A percentile compares a stretch with the other conserved stretches of the same genome.
phyloP scores from a whole-genome alignment of 352 stramenopile genomes.

The Phytophthora capsici region DNA sequence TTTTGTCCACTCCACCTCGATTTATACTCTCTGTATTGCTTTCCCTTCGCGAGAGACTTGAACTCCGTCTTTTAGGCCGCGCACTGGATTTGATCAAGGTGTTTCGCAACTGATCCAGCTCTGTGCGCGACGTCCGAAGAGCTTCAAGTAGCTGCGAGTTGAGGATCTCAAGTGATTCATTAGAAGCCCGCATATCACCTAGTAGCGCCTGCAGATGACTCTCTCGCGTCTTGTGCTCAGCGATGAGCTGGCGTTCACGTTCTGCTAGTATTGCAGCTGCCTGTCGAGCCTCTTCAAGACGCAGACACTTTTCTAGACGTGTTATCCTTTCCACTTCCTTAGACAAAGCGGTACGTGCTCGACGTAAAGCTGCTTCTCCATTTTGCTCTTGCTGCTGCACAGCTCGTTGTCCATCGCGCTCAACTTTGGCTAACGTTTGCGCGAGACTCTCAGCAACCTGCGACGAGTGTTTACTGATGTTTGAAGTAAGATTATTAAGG shows the following conservation, averaged over 20 bases:
- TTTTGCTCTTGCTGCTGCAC: conserved; percentile 50
- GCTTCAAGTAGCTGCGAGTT: conserved; percentile 66
- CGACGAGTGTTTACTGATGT: conserved; percentile 42
- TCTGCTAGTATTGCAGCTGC: conserved; percentile 54
- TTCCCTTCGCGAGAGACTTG: conserved; percentile 11
- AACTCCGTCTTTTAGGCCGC: conserved; percentile 20
- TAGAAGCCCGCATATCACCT: conserved; percentile 54
- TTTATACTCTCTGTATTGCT: conserved; percentile 7
- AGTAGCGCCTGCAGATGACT: conserved; percentile 54
- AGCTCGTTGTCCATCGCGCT: conserved; percentile 40
- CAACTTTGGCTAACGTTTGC: conserved; percentile 45
- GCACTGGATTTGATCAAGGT: conserved; percentile 44
- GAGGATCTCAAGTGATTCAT: conserved; percentile 52
- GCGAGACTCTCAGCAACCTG: conserved; percentile 43
- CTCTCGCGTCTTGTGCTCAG: conserved; percentile 51
- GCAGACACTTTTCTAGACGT: conserved; percentile 66
- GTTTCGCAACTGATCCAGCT: conserved; percentile 63
- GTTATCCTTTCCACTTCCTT: conserved; percentile 75
- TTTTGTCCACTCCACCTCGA: conserved; percentile 12
- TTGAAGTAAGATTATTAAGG: conserved; percentile 25
- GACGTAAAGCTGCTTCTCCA: conserved; percentile 62
- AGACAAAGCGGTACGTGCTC: conserved; percentile 51
- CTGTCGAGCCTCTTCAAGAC: conserved; percentile 62
- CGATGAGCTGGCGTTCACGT: conserved; percentile 48
- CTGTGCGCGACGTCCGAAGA: conserved; percentile 42